Percentiles rank a stretch among this genome's conserved stretches.
Conservation (phyloP, 306 rosid genomes). For the Quercus gilva region DNA sequence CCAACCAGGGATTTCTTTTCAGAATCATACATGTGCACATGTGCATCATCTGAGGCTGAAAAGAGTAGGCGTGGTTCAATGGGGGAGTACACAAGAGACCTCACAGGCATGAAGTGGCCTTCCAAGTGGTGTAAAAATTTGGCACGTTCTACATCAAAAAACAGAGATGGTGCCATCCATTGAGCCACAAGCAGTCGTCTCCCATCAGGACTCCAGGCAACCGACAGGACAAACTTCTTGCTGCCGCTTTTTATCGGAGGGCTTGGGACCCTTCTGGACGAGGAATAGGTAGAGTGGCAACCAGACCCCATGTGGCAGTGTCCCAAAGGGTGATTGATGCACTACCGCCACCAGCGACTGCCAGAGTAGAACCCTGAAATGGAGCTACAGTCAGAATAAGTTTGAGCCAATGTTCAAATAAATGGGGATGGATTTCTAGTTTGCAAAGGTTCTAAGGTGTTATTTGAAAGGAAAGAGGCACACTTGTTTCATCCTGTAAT, state of each 20-base stretch:
- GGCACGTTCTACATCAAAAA: slow-evolving; percentile 72
- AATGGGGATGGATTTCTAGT: not conserved
- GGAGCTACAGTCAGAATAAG: not conserved
- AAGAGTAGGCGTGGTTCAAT: slow-evolving; percentile 77
- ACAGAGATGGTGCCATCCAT: slow-evolving; percentile 98
- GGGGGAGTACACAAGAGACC: slow-evolving; percentile 89
- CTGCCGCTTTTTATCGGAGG: slow-evolving; percentile 80
- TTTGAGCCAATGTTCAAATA: not conserved
- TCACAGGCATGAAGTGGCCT: slow-evolving; percentile 95
- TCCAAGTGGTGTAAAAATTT: slow-evolving; percentile 91
- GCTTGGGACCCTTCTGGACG: slow-evolving; percentile 87
- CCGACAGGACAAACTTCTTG: slow-evolving; percentile 93
- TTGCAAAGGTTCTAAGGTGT: not conserved
- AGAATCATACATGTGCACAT: slow-evolving; percentile 92
- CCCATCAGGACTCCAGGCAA: slow-evolving; percentile 94
- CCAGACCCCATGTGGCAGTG: slow-evolving; percentile 71
- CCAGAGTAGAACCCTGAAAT: slow-evolving; percentile 79
- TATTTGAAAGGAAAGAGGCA: not conserved
- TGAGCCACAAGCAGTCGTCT: slow-evolving; percentile 81
- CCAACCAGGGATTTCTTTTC: slow-evolving; percentile 78
- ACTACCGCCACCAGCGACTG: slow-evolving; percentile 99
- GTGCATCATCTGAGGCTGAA: slow-evolving; percentile 83
- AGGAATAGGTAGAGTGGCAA: slow-evolving; percentile 80
- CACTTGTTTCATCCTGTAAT: not conserved
- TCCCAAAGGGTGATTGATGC: slow-evolving; percentile 97